Percentiles rank a stretch among this genome's conserved stretches.
Evolutionary conservation across 2,329 filamentous ascomycete species (phyloP).

Genomic region (Thermothelomyces thermophilus): DNA sequence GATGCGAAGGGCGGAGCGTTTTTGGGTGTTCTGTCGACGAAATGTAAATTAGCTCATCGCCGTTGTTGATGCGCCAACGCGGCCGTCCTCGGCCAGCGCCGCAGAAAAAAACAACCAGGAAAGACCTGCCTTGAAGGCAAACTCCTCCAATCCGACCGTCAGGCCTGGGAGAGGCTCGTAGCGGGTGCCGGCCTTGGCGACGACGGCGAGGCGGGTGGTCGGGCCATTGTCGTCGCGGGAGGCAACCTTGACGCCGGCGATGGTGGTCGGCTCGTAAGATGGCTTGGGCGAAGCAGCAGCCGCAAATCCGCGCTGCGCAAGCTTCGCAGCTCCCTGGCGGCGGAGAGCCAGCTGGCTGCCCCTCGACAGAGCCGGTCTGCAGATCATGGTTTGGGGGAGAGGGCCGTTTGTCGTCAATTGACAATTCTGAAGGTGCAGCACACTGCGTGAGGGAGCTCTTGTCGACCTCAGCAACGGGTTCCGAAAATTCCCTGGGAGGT

Average conservation of each 20-base stretch:
- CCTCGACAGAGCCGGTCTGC: slow-evolving; percentile 54
- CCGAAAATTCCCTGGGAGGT: slow-evolving; percentile 27
- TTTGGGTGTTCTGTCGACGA: slow-evolving; percentile 64
- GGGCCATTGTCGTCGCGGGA: slow-evolving; percentile 83
- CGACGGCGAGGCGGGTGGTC: slow-evolving; percentile 83
- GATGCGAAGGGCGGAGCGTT: slow-evolving; percentile 86
- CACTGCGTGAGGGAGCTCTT: slow-evolving; percentile 26
- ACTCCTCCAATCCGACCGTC: slow-evolving; percentile 84
- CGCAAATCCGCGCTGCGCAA: slow-evolving; percentile 45
- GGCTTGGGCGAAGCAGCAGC: slow-evolving; percentile 62
- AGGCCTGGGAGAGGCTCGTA: slow-evolving; percentile 87
- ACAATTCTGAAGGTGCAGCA: slow-evolving; percentile 33
- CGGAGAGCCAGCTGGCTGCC: slow-evolving; percentile 52
- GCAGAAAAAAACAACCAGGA: not conserved
- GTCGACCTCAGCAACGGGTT: slow-evolving; percentile 16
- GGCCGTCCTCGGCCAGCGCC: not conserved
- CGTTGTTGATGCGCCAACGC: slow-evolving; percentile 5
- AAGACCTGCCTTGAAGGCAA: slow-evolving; percentile 77
- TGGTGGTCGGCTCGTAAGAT: slow-evolving; percentile 81
- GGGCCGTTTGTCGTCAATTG: slow-evolving; percentile 47
- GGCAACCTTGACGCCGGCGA: slow-evolving; percentile 85
- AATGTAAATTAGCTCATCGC: slow-evolving; percentile 43
- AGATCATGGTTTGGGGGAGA: slow-evolving; percentile 55
- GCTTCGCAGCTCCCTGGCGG: slow-evolving; percentile 49
- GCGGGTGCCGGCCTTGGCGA: slow-evolving; percentile 89